Evolutionary conservation across 805 yeast species (phyloP), one percentile per base, ranked within the genome.

Genomic region (Starmerella apicola): DNA sequence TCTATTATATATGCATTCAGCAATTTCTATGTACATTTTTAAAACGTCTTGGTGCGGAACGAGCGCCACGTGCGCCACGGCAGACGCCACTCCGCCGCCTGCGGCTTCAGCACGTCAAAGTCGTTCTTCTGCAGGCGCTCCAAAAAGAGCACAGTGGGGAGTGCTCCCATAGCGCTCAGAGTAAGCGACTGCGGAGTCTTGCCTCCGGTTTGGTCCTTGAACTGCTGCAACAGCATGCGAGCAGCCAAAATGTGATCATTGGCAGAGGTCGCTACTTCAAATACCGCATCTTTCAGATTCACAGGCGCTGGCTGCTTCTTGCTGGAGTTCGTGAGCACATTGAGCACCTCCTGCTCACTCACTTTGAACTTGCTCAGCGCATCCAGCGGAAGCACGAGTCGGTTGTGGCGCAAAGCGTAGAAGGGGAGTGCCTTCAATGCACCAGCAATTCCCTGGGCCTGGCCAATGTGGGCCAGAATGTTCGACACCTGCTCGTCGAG

Each of bases 171-270:
- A 43, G 72, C 68, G 2, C 93, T 88, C 2, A 77, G 67, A 49
- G 70, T 76, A 20, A 80, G 47, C 21, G 76, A 77, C 51, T 79
- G 86, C 55, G 58, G 45, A 53, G 54, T 26, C 50, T 46, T 28
- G 53, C 57, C 50, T 51, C 64, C 46, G n/a, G 73, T 64, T 15
- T 63, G 66, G 3, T 43, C 45, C 39, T 60, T 62, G 12, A 70
- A 56, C 24, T 63, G 54, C 1, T 50, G 44, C 19, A 78, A 55
- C 48, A 79, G 72, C n/a, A 63, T 56, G 36, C 80, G 63, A 1
- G 91, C 84, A 1, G 85, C 64, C 4, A 82, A 56, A 3, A 83
- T 53, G 56, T 82, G 94, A 55, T 82, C 94, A 58, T 83, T 82
- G 3, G 94, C 91, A 1, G 68, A 61, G 4, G 78, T 73, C 2